Percentiles rank a stretch among this genome's conserved stretches.
These are phyloP conservation scores for Castanopsis chinensis DNA, from an alignment of 306 rosid genomes.

Conservation along the genomic window DNA sequence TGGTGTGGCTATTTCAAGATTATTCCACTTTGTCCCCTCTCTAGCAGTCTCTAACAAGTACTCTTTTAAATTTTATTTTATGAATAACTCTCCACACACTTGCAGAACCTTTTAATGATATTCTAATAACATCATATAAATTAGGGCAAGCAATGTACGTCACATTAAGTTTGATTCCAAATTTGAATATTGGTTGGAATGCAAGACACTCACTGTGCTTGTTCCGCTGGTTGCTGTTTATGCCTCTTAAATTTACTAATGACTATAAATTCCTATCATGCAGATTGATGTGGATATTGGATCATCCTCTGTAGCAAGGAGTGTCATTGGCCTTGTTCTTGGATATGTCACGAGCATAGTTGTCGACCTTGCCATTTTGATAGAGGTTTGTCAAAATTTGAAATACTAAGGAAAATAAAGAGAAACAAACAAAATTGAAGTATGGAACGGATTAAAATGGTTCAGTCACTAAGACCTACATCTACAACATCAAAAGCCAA, in stretches of 20 bases:
- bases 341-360: conserved; percentile 95
- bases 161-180: not conserved
- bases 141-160: not conserved
- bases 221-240: not conserved
- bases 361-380: conserved; percentile 87
- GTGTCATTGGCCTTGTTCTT: conserved; percentile 88
- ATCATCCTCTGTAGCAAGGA: conserved; percentile 90
- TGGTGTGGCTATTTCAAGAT: not conserved
- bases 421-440: too few species aligned
- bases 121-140: not conserved
- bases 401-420: too few species aligned
- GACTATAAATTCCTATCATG: conserved; percentile 21
- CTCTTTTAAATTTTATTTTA: not conserved
- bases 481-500: too few species aligned
- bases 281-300: conserved; percentile 99
- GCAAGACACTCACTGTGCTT: not conserved
- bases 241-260: not conserved
- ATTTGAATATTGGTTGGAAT: not conserved
- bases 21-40: not conserved
- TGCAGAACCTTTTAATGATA: not conserved
- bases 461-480: too few species aligned
- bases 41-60: conserved; percentile 1
- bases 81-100: not conserved
- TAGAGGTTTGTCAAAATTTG: conserved; percentile 56
- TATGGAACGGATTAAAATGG: too few species aligned